Conservation (phyloP, 192 early-diverging fungal species). For the Spizellomyces sp. region DNA sequence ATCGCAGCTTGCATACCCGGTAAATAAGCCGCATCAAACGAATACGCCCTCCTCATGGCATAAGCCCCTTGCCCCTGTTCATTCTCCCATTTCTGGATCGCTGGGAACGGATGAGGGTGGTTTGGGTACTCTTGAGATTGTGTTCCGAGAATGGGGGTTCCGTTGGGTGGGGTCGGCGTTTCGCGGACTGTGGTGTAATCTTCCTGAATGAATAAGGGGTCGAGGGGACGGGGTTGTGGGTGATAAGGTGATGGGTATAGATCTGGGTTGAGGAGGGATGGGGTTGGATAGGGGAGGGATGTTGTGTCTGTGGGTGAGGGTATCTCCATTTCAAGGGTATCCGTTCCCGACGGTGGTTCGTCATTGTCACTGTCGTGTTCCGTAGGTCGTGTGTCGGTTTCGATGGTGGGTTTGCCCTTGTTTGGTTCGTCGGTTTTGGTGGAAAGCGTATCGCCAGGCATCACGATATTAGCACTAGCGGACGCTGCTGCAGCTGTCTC, state of each 20-base stretch:
- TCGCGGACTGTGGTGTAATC: too few species aligned
- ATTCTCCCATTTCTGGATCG: too few species aligned
- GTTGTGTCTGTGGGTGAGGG: neutral
- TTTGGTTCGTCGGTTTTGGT: too few species aligned
- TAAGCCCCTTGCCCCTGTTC: too few species aligned
- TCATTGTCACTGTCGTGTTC: too few species aligned
- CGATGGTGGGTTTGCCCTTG: too few species aligned
- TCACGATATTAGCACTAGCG: neutral
- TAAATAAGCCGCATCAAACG: slow-evolving; percentile 24
- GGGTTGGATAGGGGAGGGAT: neutral
- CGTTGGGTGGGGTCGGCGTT: too few species aligned
- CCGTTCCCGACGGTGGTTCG: neutral
- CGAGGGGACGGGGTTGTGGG: neutral
- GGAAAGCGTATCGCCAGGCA: too few species aligned
- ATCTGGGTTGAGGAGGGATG: neutral
- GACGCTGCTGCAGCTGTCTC: slow-evolving; percentile 9
- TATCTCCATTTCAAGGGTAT: slow-evolving; percentile 3
- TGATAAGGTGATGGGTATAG: neutral
- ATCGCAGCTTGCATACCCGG: neutral
- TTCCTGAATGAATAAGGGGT: neutral
- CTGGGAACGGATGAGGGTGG: too few species aligned
- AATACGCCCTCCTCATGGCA: slow-evolving; percentile 10
- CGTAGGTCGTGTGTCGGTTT: too few species aligned
- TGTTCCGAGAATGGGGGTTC: too few species aligned
- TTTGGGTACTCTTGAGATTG: too few species aligned